Evolutionary conservation across 1,284 basidiomycete genomes (phyloP).

Genomic region (Sporisorium exsertum): DNA sequence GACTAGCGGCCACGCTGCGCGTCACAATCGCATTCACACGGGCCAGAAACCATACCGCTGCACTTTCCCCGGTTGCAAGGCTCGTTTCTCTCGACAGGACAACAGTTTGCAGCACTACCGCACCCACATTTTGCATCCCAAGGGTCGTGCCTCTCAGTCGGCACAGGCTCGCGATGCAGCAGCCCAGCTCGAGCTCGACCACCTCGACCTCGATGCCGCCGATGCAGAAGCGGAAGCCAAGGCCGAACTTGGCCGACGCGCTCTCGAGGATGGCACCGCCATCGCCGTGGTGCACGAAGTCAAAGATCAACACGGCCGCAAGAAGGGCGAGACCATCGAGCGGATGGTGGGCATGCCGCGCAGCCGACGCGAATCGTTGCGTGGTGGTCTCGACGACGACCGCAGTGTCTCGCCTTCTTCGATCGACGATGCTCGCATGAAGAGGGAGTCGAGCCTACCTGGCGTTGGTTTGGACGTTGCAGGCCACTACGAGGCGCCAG

Average conservation of each 20-base stretch:
- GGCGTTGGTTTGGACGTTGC: conserved; percentile 24
- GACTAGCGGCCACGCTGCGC: conserved; percentile 83
- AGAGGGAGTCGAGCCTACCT: conserved; percentile 43
- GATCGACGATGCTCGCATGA: conserved; percentile 30
- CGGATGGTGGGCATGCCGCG: conserved; percentile 59
- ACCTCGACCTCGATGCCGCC: conserved; percentile 38
- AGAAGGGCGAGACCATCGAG: conserved; percentile 59
- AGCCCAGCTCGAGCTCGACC: conserved; percentile 40
- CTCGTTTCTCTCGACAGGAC: conserved; percentile 68
- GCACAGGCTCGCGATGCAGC: conserved; percentile 47
- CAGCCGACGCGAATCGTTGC: conserved; percentile 45
- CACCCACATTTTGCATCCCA: conserved; percentile 65
- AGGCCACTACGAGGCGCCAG: conserved; percentile 30
- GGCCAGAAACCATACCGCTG: conserved; percentile 66
- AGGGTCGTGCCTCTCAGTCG: conserved; percentile 52
- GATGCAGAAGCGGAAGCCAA: conserved; percentile 57
- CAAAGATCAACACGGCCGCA: conserved; percentile 57
- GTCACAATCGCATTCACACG: conserved; percentile 82
- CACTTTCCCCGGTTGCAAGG: conserved; percentile 68
- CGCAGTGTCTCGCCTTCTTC: conserved; percentile 40
- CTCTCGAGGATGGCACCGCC: conserved; percentile 64
- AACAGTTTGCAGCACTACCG: conserved; percentile 68
- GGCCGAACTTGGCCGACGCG: conserved; percentile 56
- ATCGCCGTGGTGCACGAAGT: conserved; percentile 65
- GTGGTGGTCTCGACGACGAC: conserved; percentile 40